phyloP scores from a whole-genome alignment of 2,329 filamentous ascomycete genomes.

The Apiospora malaysiana region DNA sequence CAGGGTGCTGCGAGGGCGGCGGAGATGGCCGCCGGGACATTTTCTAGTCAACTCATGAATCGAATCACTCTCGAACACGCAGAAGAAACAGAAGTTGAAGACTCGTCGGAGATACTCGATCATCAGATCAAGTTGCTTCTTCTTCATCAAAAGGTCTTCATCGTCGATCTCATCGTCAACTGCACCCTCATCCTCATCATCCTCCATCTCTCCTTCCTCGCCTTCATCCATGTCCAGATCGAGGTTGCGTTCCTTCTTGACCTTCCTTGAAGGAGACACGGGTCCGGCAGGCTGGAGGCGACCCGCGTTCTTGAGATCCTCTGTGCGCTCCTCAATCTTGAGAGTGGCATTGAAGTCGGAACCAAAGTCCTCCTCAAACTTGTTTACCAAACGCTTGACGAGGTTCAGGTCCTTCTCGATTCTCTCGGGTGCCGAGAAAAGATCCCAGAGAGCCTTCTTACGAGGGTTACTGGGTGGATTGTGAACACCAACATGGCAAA shows the following conservation, averaged over 20 bases:
- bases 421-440: constrained; percentile 93
- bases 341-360: constrained; percentile 76
- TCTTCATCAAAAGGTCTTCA: constrained; percentile 86
- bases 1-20: constrained; percentile 84
- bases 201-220: constrained; percentile 71
- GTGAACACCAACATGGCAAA: constrained; percentile 95
- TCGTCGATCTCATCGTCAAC: constrained; percentile 86
- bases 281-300: constrained; percentile 72
- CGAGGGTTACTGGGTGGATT: constrained; percentile 83
- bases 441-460: constrained; percentile 96
- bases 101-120: constrained; percentile 97
- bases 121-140: constrained; percentile 94
- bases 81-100: constrained; percentile 99
- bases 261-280: constrained; percentile 62
- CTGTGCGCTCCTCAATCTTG: constrained; percentile 86
- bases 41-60: constrained; percentile 95
- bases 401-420: constrained; percentile 89
- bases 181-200: constrained; percentile 82
- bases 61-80: constrained; percentile 97
- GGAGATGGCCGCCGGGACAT: constrained; percentile 95
- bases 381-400: constrained; percentile 80
- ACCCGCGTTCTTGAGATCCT: constrained; percentile 77
- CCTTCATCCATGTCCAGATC: constrained; percentile 67
- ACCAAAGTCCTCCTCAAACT: constrained; percentile 84
- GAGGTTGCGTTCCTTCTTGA: constrained; percentile 65